phyloP scores from a whole-genome alignment of 257 asterid genomes.

The Nicotiana undulata region DNA sequence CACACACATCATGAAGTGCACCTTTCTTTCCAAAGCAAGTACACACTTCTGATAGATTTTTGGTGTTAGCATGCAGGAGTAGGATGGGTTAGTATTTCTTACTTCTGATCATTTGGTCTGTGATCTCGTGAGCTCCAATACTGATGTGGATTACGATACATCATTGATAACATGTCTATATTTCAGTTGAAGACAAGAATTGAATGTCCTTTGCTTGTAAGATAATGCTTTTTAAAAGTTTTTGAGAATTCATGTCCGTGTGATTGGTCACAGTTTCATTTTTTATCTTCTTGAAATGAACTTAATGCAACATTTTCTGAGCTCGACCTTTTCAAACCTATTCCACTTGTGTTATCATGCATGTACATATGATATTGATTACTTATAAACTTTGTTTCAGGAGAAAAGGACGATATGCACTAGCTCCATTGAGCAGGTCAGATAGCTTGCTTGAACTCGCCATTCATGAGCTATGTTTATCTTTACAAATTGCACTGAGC shows the following conservation, averaged over 20 bases:
- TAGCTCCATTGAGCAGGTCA: conserved; percentile 71
- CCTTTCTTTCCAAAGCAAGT: no score
- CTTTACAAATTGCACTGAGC: conserved; percentile 19
- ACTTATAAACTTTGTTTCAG: conserved; percentile 31
- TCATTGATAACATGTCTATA: neutral
- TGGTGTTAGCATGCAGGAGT: no score
- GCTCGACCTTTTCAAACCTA: neutral
- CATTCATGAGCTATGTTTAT: neutral
- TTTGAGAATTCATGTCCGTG: neutral
- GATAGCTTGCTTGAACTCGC: neutral
- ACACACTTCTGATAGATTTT: no score
- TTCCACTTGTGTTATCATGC: neutral
- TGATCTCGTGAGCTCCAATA: no score
- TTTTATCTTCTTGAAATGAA: neutral
- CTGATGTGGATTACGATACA: no score
- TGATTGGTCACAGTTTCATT: neutral
- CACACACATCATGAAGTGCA: no score
- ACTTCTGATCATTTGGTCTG: no score
- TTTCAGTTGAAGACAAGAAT: neutral
- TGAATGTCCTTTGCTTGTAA: neutral
- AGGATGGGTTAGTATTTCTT: no score
- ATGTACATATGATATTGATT: neutral
- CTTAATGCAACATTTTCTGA: neutral
- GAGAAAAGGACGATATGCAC: conserved; percentile 54
- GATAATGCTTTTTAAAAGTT: neutral